Base-by-base conservation (phyloP, 2,329 filamentous ascomycete species). In the Colletotrichum tropicicola region DNA sequence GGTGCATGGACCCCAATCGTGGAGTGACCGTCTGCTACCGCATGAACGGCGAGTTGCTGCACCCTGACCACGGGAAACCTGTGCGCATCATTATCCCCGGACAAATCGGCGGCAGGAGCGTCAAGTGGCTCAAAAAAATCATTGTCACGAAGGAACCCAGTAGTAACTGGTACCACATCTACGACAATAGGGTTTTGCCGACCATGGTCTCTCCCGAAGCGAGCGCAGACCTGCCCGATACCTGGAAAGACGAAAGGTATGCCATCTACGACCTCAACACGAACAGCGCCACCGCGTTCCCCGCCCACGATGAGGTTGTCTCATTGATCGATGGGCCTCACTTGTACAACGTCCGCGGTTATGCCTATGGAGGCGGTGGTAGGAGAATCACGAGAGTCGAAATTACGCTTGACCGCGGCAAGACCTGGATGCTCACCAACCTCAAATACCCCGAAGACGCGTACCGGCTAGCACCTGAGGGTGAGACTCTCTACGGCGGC, bases 81-180 rank as follows among this genome's bases (percentile, higher is more conserved):
- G 78, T 98, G 43, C 85, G 94, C 66, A 89, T 91, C 6, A 89
- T 97, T 7, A 92, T 98, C 4, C 94, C 94, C 0, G 94, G 94
- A 0, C 93, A 97, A 76, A 97, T 98, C 67, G 94, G 94, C 32
- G 94, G 94, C 1, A 86, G 94, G 68, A 97, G 93, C 75, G 94
- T 98, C 30, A 98, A 98, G 77, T 98, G 94, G 94, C 75, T 98
- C 63, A 95, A 91, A 80, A 90, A 85, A 68, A 85, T 98, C 65
- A 91, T 94, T 44, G 77, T 98, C 53, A 95, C 93, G 0, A 86
- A 89, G 9, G 82, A 85, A 23, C 93, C 94, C 0, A 97, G 93
- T 73, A 91, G 95, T 68, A 97, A 97, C 73, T 97, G 93, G 93
- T 97, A 97, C 72, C 94, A 98, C 76, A 93, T 97, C 67, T 94